Base-by-base conservation (phyloP, 2,329 filamentous ascomycete genomes). In the Aureobasidium sp. region DNA sequence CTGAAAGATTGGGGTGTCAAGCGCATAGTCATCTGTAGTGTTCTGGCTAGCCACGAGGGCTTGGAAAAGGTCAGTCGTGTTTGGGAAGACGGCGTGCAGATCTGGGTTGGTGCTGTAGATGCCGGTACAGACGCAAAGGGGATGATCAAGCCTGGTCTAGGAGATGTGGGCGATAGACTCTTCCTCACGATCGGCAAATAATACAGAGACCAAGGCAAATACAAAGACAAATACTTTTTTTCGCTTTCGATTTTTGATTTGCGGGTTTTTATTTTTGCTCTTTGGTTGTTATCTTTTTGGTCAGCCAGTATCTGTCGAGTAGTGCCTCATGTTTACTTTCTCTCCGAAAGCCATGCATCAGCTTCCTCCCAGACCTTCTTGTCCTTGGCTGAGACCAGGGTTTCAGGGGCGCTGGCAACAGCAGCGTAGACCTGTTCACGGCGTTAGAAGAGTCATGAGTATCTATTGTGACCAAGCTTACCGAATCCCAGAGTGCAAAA, bases 1-100 rank as follows among this genome's bases (percentile, higher is more conserved):
- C 79, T 97, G 63, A 83, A 82, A 60, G 92, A 97, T 71, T 97
- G 93, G 92, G 93, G 93, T 31, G 90, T 91, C n/a, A 82, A 87
- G 76, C 82, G 83, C 63, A 85, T 97, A 61, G 77, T 96, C 45
- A 84, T 96, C 44, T 76, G 96, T 31, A 83, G 84, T 48, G 83
- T 97, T 29, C 73, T 97, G 31, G 91, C 85, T 1, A 90, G 90
- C 14, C 76, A 81, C 49, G 80, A 82, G 0, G 93, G 93, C n/a
- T 76, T 96, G 59, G 71, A 74, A 61, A 82, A 80, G 61, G 92
- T 90, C 2, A 91, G 90, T 0, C 78, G 75, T 11, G 88, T 90
- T 74, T 96, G 91, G 90, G 81, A 85, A 1, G 88, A 89, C 68
- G 86, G 82, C 1, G 86, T 89, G 0, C 83, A 92, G 70, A 81